Conservation (phyloP, 495 filamentous ascomycete genomes). For the Aspergillus heteromorphus region DNA sequence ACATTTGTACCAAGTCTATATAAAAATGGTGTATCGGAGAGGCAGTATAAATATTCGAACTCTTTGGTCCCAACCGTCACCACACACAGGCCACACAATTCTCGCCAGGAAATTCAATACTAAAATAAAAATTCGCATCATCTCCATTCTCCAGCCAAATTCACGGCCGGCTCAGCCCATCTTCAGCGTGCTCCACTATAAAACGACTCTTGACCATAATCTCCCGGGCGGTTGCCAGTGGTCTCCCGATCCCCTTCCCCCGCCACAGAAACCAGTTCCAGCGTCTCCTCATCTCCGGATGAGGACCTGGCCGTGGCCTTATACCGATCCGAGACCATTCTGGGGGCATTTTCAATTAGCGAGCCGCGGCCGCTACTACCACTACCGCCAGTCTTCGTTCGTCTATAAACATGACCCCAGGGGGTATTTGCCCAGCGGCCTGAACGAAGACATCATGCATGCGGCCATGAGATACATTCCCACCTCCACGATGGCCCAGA, state of each 20-base stretch:
- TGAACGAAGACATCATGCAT: background rate
- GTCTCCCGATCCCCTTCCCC: background rate
- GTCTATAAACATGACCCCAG: background rate
- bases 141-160: no score
- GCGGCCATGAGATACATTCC: slow-evolving; percentile 1
- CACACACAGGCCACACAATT: no score
- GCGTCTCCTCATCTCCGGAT: background rate
- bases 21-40: no score
- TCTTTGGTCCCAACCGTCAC: no score
- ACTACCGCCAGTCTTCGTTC: background rate
- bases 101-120: no score
- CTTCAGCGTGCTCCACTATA: background rate
- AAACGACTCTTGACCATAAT: background rate
- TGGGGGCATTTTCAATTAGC: background rate
- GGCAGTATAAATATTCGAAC: no score
- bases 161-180: no score
- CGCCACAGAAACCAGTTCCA: background rate
- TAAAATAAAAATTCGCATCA: no score
- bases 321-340: background rate
- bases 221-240: background rate
- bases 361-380: background rate
- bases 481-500: background rate
- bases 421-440: background rate
- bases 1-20: no score
- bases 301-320: background rate